phyloP scores from a whole-genome alignment of 495 filamentous ascomycete genomes.

The Aspergillus campestris region DNA sequence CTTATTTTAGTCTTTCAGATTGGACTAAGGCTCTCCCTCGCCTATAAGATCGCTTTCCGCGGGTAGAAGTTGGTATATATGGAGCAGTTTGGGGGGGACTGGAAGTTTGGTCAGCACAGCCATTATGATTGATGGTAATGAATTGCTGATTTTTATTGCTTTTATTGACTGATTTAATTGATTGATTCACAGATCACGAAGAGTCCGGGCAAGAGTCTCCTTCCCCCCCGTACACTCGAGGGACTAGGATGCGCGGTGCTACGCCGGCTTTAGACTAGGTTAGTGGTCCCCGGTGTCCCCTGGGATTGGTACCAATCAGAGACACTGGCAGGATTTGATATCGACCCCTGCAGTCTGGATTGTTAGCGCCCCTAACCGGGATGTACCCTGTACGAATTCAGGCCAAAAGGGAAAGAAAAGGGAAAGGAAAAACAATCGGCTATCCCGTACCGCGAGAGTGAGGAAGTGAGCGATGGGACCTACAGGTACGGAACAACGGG shows the following conservation, averaged over 20 bases:
- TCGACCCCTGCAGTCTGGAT: conserved; percentile 23
- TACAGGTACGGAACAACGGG: no score
- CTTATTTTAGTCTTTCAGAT: no score
- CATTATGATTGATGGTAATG: no score
- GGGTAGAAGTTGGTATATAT: no score
- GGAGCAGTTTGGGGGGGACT: no score
- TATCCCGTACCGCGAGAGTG: not conserved
- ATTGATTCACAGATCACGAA: conserved; percentile 16
- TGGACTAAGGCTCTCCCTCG: no score
- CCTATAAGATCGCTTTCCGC: no score
- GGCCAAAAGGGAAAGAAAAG: conserved; percentile 1
- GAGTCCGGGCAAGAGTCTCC: conserved; percentile 5
- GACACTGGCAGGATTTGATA: conserved; percentile 32
- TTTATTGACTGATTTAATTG: not conserved
- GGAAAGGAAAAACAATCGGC: not conserved
- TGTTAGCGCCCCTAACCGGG: conserved; percentile 17
- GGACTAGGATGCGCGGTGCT: conserved; percentile 11
- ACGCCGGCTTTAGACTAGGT: conserved; percentile 6
- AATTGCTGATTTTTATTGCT: no score
- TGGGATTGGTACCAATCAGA: conserved; percentile 24
- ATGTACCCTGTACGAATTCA: not conserved
- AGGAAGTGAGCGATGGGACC: no score
- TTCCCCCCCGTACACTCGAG: conserved; percentile 3
- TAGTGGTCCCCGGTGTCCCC: conserved; percentile 11
- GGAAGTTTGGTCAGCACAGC: no score